phyloP scores from a whole-genome alignment of 2,329 filamentous ascomycete species.

The Cucurbitaria berberidis region DNA sequence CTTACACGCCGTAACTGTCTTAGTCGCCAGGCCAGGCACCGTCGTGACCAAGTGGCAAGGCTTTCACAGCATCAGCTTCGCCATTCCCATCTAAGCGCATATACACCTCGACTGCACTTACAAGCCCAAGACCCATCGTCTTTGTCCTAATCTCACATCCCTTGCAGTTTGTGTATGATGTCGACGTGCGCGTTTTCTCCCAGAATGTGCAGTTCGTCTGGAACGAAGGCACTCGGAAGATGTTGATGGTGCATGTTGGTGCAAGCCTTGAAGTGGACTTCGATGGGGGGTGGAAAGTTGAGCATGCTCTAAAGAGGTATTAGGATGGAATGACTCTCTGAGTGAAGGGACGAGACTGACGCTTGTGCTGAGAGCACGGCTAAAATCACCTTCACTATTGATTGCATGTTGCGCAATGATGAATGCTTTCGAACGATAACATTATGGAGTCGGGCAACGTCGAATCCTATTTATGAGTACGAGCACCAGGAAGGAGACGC shows the following conservation, averaged over 20 bases:
- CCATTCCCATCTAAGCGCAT: neutral
- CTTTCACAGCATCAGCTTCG: slow-evolving; percentile 14
- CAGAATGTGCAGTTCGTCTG: slow-evolving; percentile 31
- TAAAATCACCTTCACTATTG: neutral
- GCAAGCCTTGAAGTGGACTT: neutral
- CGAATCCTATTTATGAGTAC: neutral
- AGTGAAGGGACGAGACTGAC: neutral
- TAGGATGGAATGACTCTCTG: neutral
- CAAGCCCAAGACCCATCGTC: slow-evolving; percentile 31
- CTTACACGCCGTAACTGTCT: slow-evolving; percentile 20
- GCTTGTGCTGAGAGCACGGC: slow-evolving; percentile 1
- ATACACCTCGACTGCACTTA: slow-evolving; percentile 13
- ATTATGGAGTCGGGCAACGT: neutral
- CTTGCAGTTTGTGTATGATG: slow-evolving; percentile 35
- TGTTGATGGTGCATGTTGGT: slow-evolving; percentile 22
- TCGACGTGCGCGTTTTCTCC: slow-evolving; percentile 28
- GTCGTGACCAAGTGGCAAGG: slow-evolving; percentile 26
- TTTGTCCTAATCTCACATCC: slow-evolving; percentile 29
- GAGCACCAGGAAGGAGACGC: neutral
- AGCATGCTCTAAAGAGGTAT: slow-evolving; percentile 3
- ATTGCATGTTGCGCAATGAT: neutral
- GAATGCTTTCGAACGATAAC: neutral
- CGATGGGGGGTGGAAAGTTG: neutral
- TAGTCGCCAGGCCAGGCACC: slow-evolving; percentile 17
- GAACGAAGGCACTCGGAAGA: slow-evolving; percentile 26